Evolutionary conservation across 805 yeast species (phyloP), one percentile per base, ranked within the genome.

Genomic region (Debaryomyces castellii): DNA sequence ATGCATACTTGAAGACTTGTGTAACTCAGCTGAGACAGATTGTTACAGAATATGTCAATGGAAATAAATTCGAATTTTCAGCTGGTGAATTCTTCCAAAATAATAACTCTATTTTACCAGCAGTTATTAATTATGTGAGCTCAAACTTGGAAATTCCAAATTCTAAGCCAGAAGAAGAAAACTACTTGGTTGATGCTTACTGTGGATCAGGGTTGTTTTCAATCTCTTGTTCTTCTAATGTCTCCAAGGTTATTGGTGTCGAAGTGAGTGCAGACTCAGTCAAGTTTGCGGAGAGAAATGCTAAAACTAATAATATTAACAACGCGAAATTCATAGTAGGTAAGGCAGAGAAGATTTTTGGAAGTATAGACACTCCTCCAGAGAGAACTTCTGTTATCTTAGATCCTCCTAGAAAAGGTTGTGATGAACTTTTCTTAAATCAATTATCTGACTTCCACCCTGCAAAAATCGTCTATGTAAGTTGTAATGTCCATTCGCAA

Each of bases 11-110:
- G 45, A 85, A 86, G 57, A 81, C 90, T 0, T 89, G 94, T 64
- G 89, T 85, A 11, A 89, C 96, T 0, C 78, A 87, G 47, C 67
- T 87, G 25, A 82, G 91, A 62, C 87, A 84, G 48, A 81, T 88
- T 42, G 94, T 92, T 44, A 81, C 81, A 7, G 97, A 91, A 60
- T 79, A 78, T 54, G 78, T 87, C 37, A 77, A 80, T 48, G 96
- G 92, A 1, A 81, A 76, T 64, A 78, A 82, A 41, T 94, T 94
- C 66, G 84, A 87, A 58, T 94, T 89, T 64, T 83, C 90, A 25
- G 97, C 97, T 0, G 96, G 96, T 45, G 96, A 91, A 63, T 94
- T 94, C 62, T 94, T 94, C 75, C 99, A 92, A 68, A 92, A 92
- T 69, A 92, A 92, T 68, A 91, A 90, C 64, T 84, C 96, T 17